Conservation (phyloP, 2,329 filamentous ascomycete genomes). For the Colletotrichum incanum region DNA sequence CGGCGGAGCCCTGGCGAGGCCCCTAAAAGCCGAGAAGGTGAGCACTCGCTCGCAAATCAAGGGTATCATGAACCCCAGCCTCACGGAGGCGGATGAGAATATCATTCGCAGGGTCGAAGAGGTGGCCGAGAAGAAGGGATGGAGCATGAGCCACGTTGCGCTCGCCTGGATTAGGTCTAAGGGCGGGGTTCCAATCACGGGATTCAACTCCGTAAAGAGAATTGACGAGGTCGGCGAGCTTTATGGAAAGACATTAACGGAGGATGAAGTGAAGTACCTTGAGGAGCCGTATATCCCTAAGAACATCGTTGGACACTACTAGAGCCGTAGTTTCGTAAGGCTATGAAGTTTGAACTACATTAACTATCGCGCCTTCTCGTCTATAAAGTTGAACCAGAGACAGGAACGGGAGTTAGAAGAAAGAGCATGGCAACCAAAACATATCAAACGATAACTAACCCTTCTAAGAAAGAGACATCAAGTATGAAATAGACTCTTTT, state of each 20-base stretch:
- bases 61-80: neutral
- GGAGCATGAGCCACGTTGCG: slow-evolving; percentile 41
- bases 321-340: slow-evolving; percentile 1
- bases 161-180: slow-evolving; percentile 37
- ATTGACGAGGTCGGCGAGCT: slow-evolving; percentile 37
- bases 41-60: slow-evolving; percentile 12
- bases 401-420: no score
- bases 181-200: slow-evolving; percentile 36
- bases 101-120: slow-evolving; percentile 40
- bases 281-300: slow-evolving; percentile 39
- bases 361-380: no score
- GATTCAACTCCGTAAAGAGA: slow-evolving; percentile 36
- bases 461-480: no score
- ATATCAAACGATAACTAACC: no score
- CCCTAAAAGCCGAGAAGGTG: slow-evolving; percentile 5
- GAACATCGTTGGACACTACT: slow-evolving; percentile 47
- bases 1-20: slow-evolving; percentile 30
- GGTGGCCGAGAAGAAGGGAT: slow-evolving; percentile 36
- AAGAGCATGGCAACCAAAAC: no score
- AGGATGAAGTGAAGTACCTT: slow-evolving; percentile 32
- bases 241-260: slow-evolving; percentile 29
- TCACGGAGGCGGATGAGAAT: slow-evolving; percentile 24
- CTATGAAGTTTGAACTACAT: no score
- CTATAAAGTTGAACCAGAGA: no score
- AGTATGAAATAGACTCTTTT: no score